Evolutionary conservation across 2,329 filamentous ascomycete genomes (phyloP).

Genomic region (Fusarium papillatum): DNA sequence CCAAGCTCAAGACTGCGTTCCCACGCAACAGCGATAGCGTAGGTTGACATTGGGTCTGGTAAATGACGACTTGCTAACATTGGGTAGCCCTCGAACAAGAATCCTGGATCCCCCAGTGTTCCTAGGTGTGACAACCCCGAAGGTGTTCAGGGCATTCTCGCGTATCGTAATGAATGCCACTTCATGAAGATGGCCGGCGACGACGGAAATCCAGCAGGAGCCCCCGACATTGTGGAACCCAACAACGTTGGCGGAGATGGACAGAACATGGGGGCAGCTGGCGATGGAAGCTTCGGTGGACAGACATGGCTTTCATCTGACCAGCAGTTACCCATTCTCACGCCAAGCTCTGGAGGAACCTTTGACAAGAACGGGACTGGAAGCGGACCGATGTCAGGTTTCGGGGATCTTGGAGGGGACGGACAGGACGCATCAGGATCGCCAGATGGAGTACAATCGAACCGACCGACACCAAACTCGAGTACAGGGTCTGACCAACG

Average conservation of each 20-base stretch:
- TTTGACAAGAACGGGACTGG: conserved; percentile 50
- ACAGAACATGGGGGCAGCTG: conserved; percentile 37
- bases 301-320: conserved; percentile 57
- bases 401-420: conserved; percentile 59
- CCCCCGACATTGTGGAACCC: conserved; percentile 56
- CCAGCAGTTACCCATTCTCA: conserved; percentile 53
- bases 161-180: conserved; percentile 59
- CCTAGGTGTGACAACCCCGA: conserved; percentile 52
- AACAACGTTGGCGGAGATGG: conserved; percentile 39
- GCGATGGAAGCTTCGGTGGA: conserved; percentile 45
- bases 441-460: conserved; percentile 64
- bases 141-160: conserved; percentile 56
- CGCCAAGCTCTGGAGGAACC: conserved; percentile 50
- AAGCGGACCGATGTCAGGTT: conserved; percentile 50
- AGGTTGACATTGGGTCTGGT: conserved; percentile 48
- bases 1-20: conserved; percentile 68
- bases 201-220: conserved; percentile 54
- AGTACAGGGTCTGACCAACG: conserved; percentile 54
- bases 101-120: conserved; percentile 27
- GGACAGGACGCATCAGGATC: conserved; percentile 63
- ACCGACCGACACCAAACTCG: conserved; percentile 72
- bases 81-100: conserved; percentile 46
- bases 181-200: conserved; percentile 57
- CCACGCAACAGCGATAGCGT: conserved; percentile 66
- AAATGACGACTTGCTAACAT: conserved; percentile 34